Evolutionary conservation across 2,329 filamentous ascomycete species (phyloP), one percentile per base, ranked within the genome.

Genomic region (Talaromyces sp.): DNA sequence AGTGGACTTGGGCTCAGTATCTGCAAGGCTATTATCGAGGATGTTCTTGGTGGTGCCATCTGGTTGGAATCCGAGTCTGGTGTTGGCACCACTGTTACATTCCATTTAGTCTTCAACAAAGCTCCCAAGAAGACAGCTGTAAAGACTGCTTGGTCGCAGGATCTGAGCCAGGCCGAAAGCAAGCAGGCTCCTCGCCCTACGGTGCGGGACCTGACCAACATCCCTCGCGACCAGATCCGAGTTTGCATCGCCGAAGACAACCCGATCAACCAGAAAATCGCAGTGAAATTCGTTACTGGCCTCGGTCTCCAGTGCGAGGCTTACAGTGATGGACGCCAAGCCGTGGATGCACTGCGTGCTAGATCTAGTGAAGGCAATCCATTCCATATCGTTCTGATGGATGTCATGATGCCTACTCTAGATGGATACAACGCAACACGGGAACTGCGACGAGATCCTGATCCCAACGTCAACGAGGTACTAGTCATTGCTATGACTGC

Each of bases 401-500:
- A 97, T 69, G 91, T 96, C 3, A 91, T 96, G 74, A 97, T 97
- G 92, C 92, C 92, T 0, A 86, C 95, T 3, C 82, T 96, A 8
- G 92, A 97, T 69, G 92, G 92, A 5, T 96, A 96, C 69, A 89
- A 96, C 71, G 91, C 92, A 1, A 97, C 92, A 0, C 88, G 88
- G 60, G 82, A 91, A 52, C 85, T 97, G 40, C 86, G 92, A 9
- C 84, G 85, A 61, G 91, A 97, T 70, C 71, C 84, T 0, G 83
- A 91, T 53, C 87, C 91, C 32, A 82, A 83, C 7, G 90, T 97
- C 10, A 82, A 90, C 47, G 86, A 90, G 59, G 85, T 95, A 1
- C 79, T 97, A n/a, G 89, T 97, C 44, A 97, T 97, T 63, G 93
- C 93, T 49, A 97, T 97, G 93, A 97, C 93, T 1, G 93, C 93